These are phyloP conservation scores for Symmetrospora coprosmae DNA, from an alignment of 768 basidiomycete species.

Conservation along the genomic window DNA sequence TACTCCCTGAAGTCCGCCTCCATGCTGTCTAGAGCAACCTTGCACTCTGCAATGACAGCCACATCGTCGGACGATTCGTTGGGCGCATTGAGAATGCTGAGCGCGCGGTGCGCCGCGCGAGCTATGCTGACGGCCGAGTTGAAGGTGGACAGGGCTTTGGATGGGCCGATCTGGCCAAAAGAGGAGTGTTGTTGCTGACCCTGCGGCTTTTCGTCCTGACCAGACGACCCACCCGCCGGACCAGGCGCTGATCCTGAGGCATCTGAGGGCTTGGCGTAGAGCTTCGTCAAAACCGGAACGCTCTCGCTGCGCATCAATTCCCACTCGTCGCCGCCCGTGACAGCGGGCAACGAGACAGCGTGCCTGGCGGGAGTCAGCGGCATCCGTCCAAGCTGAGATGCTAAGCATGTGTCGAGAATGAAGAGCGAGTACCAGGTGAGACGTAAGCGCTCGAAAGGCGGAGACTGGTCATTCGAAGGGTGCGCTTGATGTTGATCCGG, in stretches of 20 bases:
- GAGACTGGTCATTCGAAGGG: too few species aligned
- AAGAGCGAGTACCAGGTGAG: constrained; percentile 2
- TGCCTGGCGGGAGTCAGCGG: background rate
- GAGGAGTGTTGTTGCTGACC: constrained; percentile 9
- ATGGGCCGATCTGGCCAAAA: background rate
- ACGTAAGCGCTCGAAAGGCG: too few species aligned
- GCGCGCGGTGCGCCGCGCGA: background rate
- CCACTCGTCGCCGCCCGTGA: background rate
- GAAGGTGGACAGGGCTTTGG: background rate
- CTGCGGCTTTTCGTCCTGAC: too few species aligned
- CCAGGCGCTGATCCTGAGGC: too few species aligned
- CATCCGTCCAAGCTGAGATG: background rate
- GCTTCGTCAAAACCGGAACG: too few species aligned
- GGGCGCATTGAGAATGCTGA: background rate
- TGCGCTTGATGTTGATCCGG: too few species aligned
- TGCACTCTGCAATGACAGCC: too few species aligned
- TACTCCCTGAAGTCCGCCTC: too few species aligned
- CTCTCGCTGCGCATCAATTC: background rate
- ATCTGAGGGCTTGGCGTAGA: too few species aligned
- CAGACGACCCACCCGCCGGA: background rate
- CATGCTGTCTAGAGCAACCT: too few species aligned
- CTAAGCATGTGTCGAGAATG: background rate
- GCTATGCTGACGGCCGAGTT: background rate
- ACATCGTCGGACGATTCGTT: background rate
- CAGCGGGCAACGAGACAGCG: background rate